Conservation (phyloP, 2,329 filamentous ascomycete species). For the Thermothelomyces thermophilus region DNA sequence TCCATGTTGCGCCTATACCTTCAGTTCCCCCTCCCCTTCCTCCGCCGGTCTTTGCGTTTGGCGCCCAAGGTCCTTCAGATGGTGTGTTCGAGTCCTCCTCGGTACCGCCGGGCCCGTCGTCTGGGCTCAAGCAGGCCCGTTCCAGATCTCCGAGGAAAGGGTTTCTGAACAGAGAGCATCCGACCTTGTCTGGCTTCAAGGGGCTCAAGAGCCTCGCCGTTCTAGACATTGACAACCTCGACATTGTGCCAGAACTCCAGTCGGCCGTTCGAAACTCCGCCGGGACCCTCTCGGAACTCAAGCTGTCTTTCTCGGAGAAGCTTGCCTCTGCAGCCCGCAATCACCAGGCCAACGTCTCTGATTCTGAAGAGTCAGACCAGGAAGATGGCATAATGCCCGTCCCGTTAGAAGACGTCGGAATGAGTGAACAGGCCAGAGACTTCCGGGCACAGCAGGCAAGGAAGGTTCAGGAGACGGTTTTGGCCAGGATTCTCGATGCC, state of each 20-base stretch:
- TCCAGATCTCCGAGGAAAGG: conserved; percentile 31
- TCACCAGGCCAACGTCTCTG: conserved; percentile 34
- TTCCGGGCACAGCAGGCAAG: conserved; percentile 47
- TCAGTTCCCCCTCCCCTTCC: conserved; percentile 16
- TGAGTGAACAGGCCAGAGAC: conserved; percentile 38
- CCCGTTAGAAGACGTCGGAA: conserved; percentile 34
- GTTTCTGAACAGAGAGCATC: conserved; percentile 34
- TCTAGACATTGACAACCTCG: conserved; percentile 54
- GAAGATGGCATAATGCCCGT: conserved; percentile 50
- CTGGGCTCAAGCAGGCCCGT: conserved; percentile 34
- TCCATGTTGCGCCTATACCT: conserved; percentile 21
- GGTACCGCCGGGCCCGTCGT: conserved; percentile 27
- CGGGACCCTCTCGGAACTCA: conserved; percentile 47
- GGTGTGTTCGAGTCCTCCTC: too few species aligned
- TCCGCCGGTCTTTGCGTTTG: conserved; percentile 16
- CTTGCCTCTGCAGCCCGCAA: conserved; percentile 44
- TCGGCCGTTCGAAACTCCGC: conserved; percentile 49
- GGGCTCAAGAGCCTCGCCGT: conserved; percentile 47
- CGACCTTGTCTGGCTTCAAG: conserved; percentile 52
- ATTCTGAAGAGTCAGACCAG: conserved; percentile 39
- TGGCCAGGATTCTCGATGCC: conserved; percentile 48
- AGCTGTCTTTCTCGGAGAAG: conserved; percentile 51
- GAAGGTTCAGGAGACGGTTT: conserved; percentile 47
- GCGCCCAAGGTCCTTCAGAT: neutral
- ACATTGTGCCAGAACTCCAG: conserved; percentile 50